A percentile compares a stretch with the other conserved stretches of the same genome.
These are phyloP conservation scores for Paramecium tetraurelia DNA, from an alignment of 73 alveolate species.

Conservation along the genomic window DNA sequence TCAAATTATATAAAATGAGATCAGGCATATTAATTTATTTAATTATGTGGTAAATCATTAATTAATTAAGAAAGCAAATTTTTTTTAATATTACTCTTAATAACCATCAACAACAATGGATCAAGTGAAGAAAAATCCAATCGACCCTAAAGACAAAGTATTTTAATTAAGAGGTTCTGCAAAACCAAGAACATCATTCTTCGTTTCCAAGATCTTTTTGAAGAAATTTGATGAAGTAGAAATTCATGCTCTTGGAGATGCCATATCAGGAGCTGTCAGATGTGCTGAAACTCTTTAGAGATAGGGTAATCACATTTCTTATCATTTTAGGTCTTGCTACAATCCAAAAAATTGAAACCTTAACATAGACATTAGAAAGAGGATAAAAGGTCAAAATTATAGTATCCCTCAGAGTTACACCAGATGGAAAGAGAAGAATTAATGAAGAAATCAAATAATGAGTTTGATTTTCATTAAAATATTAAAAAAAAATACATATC, in stretches of 20 bases:
- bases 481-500: not conserved
- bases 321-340: constrained; percentile 38
- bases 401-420: constrained; percentile 11
- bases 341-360: not conserved
- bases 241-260: constrained; percentile 37
- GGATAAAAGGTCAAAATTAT: not conserved
- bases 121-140: constrained; percentile 4
- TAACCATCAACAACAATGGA: constrained; percentile 3
- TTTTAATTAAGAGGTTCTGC: not conserved
- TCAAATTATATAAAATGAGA: not conserved
- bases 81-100: not conserved
- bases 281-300: constrained; percentile 49
- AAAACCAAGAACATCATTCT: constrained; percentile 11
- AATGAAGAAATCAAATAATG: constrained; percentile 40
- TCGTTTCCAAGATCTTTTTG: constrained; percentile 15
- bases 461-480: not conserved
- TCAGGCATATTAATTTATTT: constrained; percentile 11
- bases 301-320: not conserved
- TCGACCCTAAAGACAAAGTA: constrained; percentile 41
- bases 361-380: not conserved
- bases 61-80: not conserved
- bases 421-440: constrained; percentile 47
- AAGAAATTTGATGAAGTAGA: constrained; percentile 46
- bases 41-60: constrained; percentile 8
- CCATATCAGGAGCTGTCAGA: constrained; percentile 39